phyloP scores from a whole-genome alignment of 257 asterid species.

The Solanum tarijense region DNA sequence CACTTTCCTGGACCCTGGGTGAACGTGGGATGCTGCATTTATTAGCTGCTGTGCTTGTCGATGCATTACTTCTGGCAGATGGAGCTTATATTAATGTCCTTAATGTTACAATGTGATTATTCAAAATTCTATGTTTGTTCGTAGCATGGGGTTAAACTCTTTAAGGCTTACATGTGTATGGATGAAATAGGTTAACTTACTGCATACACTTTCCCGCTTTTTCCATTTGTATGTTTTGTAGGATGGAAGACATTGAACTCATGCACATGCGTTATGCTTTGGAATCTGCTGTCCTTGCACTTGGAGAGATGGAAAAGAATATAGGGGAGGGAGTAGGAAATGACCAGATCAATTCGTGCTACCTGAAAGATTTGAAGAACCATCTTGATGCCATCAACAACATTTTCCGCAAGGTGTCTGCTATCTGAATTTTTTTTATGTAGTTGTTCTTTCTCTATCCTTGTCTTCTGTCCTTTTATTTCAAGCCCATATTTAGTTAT shows the following conservation, averaged over 20 bases:
- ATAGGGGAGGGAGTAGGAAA: slow-evolving; percentile 40
- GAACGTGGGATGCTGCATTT: not conserved
- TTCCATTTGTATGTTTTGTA: slow-evolving; percentile 22
- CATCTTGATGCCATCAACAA: slow-evolving; percentile 77
- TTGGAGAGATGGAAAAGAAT: slow-evolving; percentile 73
- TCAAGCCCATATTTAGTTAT: not conserved
- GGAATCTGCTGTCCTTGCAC: slow-evolving; percentile 77
- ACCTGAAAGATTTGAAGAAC: slow-evolving; percentile 33
- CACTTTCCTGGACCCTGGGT: not conserved
- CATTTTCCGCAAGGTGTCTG: slow-evolving; percentile 75
- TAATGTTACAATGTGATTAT: not conserved
- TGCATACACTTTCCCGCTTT: not conserved
- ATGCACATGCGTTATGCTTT: slow-evolving; percentile 97
- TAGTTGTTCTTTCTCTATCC: slow-evolving; percentile 5
- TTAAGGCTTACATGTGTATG: not conserved
- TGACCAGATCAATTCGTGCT: slow-evolving; percentile 27
- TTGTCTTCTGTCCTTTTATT: not conserved
- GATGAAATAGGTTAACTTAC: not conserved
- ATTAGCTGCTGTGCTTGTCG: not conserved
- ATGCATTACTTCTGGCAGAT: not conserved
- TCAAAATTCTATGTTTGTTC: not conserved
- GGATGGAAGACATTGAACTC: slow-evolving; percentile 97
- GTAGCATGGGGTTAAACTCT: not conserved
- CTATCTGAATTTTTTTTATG: slow-evolving; percentile 7
- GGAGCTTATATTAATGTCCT: not conserved